Conservation (phyloP, 2,329 filamentous ascomycete species). For the Pestalotiopsis sp. region DNA sequence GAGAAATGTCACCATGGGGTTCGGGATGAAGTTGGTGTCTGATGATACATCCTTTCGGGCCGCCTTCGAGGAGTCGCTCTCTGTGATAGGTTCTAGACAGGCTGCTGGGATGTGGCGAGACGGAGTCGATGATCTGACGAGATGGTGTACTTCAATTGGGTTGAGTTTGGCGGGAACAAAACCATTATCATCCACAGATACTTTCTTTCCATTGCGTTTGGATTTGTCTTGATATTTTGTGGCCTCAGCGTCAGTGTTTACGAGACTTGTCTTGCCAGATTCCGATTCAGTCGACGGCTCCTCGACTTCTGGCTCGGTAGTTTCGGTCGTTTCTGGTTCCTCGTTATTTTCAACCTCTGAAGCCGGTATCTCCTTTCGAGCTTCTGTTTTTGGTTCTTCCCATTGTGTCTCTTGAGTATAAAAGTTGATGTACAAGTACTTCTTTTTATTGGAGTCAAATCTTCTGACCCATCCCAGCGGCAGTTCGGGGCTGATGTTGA, state of each 20-base stretch:
- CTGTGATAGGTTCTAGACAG: background rate
- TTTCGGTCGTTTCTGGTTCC: background rate
- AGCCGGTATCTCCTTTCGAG: background rate
- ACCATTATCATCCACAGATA: background rate
- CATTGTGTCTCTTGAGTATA: background rate
- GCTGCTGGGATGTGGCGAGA: background rate
- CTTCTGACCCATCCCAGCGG: background rate
- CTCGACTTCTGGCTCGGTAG: too few species aligned
- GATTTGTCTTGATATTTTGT: background rate
- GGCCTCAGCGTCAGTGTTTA: background rate
- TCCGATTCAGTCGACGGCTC: background rate
- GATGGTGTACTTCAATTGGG: background rate
- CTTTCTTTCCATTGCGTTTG: background rate
- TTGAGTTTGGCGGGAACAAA: background rate
- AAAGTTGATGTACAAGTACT: slow-evolving; percentile 3
- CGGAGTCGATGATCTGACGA: background rate
- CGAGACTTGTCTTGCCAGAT: background rate
- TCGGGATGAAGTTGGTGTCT: slow-evolving; percentile 23
- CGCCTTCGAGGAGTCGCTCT: too few species aligned
- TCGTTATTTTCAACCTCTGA: background rate
- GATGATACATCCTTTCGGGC: background rate
- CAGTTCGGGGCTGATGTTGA: background rate
- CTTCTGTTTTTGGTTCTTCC: background rate
- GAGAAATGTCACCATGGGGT: slow-evolving; percentile 29
- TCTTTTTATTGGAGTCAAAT: background rate